A percentile compares a stretch with the other conserved stretches of the same genome.
Conservation (phyloP, 176 grass and related monocot genomes). For the Carex pumila region DNA sequence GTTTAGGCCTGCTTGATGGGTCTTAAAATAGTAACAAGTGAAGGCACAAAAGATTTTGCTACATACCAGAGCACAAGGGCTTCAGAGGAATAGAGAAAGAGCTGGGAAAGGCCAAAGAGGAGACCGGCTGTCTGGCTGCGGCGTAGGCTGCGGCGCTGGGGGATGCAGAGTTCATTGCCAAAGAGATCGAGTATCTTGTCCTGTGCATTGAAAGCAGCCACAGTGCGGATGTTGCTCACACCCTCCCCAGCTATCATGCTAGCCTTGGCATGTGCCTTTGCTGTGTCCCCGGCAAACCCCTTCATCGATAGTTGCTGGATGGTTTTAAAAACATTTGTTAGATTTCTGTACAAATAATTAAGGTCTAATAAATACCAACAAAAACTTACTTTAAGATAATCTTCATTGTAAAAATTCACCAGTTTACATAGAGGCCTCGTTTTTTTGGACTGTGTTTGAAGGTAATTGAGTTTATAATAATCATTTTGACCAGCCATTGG, state of each 20-base stretch:
- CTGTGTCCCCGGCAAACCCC: conserved; percentile 89
- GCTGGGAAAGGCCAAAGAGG: conserved; percentile 83
- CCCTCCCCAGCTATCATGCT: conserved; percentile 94
- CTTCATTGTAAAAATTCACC: neutral
- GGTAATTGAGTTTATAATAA: neutral
- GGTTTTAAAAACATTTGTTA: neutral
- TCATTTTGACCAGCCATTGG: neutral
- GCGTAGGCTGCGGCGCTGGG: conserved; percentile 59
- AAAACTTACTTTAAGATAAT: neutral
- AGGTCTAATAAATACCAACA: neutral
- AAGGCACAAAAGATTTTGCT: neutral
- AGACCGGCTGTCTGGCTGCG: conserved; percentile 89
- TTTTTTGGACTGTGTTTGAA: too few species aligned
- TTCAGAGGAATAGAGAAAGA: conserved; percentile 77
- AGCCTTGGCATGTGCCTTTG: conserved; percentile 88
- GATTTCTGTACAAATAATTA: neutral
- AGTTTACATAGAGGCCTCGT: neutral
- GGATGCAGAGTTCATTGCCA: conserved; percentile 59
- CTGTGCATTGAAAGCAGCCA: conserved; percentile 91
- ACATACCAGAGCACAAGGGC: conserved; percentile 79
- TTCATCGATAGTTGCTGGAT: conserved; percentile 95
- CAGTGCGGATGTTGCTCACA: conserved; percentile 89
- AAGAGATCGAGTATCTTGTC: conserved; percentile 75
- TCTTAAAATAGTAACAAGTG: neutral
- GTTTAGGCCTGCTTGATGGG: neutral